These are phyloP conservation scores for Leishmania lainsoni DNA, from an alignment of 208 protist species.

Conservation along the genomic window DNA sequence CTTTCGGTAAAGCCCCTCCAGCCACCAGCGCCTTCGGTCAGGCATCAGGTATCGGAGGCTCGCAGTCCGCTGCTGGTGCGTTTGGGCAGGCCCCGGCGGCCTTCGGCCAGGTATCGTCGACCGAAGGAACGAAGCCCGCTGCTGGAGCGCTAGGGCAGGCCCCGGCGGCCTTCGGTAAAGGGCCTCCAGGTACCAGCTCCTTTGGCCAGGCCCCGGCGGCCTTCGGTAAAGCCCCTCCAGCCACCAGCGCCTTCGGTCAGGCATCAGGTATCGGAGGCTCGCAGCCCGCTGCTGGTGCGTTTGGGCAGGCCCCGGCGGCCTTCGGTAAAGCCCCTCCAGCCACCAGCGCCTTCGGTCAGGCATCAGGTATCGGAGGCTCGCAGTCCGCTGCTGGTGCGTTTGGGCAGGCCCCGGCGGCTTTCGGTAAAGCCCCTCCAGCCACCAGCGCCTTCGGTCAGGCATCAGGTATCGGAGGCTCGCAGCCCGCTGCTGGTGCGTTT, in stretches of 20 bases:
- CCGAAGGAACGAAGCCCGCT: no score
- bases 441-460: neutral
- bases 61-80: no score
- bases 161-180: no score
- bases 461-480: neutral
- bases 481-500: neutral
- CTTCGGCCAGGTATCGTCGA: no score
- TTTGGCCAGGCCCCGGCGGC: neutral
- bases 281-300: neutral
- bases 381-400: neutral
- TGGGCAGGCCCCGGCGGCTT: constrained; percentile 1
- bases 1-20: no score
- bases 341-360: constrained; percentile 24
- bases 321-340: constrained; percentile 6
- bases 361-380: neutral
- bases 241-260: neutral
- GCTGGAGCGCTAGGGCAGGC: no score
- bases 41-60: no score
- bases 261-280: neutral
- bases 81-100: neutral
- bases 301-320: constrained; percentile 6
- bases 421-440: no score
- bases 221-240: constrained; percentile 21
- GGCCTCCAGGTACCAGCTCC: no score
- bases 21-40: no score